A percentile compares a stretch with the other conserved stretches of the same genome.
These are phyloP conservation scores for Cordyceps javanica DNA, from an alignment of 2,329 filamentous ascomycete species.

Conservation along the genomic window DNA sequence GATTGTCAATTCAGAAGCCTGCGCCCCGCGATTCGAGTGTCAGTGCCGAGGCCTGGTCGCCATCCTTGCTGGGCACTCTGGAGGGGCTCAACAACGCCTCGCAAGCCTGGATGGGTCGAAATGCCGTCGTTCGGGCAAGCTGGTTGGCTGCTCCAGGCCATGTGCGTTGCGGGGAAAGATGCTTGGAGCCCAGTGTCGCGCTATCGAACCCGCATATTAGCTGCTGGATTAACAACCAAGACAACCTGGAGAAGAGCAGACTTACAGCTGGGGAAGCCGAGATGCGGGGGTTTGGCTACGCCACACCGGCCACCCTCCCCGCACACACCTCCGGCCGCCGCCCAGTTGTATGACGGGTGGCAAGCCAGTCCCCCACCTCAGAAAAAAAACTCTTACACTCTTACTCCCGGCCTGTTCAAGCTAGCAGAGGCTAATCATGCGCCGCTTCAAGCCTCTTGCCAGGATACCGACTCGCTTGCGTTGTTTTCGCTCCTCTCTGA, in stretches of 20 bases:
- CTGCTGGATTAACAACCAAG: too few species aligned
- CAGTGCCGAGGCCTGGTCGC: conserved; percentile 9
- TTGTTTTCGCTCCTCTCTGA: neutral
- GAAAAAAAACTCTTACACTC: too few species aligned
- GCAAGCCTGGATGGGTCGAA: neutral
- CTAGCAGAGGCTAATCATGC: neutral
- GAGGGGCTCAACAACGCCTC: neutral
- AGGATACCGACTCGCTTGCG: neutral
- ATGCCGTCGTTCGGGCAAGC: neutral
- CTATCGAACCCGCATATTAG: neutral
- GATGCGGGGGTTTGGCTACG: conserved; percentile 8
- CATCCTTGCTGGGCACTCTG: neutral
- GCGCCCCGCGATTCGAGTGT: neutral
- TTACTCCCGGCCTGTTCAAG: neutral
- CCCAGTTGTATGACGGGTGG: neutral
- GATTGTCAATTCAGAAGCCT: neutral
- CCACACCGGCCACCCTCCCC: conserved; percentile 4
- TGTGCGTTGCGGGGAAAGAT: conserved; percentile 8
- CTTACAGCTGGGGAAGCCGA: conserved; percentile 6
- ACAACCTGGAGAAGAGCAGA: neutral
- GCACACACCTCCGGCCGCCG: neutral
- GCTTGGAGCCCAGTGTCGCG: neutral
- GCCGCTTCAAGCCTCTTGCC: neutral
- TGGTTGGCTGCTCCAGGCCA: conserved; percentile 5
- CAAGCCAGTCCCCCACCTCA: neutral